Evolutionary conservation across 2,329 filamentous ascomycete genomes (phyloP).

Genomic region (Ophiosphaerella herpotricha): DNA sequence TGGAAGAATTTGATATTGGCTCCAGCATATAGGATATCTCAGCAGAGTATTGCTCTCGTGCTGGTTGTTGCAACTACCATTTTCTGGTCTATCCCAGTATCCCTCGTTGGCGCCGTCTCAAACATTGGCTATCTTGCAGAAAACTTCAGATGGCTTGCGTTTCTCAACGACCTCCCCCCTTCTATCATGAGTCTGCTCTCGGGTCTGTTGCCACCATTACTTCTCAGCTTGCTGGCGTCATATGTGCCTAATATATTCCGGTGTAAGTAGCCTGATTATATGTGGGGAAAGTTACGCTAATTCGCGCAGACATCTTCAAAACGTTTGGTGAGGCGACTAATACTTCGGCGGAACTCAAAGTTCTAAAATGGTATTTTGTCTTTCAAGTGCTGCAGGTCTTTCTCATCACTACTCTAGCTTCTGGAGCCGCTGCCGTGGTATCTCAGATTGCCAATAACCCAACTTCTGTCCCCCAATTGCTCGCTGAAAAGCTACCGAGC

Average conservation of each 20-base stretch:
- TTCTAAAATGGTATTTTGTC: conserved; percentile 87
- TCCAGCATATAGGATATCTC: conserved; percentile 81
- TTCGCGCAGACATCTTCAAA: conserved; percentile 70
- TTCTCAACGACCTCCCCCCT: conserved; percentile 72
- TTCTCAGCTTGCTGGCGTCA: conserved; percentile 82
- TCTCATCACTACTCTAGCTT: conserved; percentile 80
- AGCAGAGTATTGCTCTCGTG: conserved; percentile 70
- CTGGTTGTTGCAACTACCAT: conserved; percentile 79
- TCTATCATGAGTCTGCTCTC: conserved; percentile 81
- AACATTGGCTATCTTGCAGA: conserved; percentile 74
- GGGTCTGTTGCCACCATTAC: conserved; percentile 78
- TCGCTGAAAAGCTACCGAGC: conserved; percentile 76
- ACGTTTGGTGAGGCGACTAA: conserved; percentile 78
- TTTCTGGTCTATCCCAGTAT: conserved; percentile 82
- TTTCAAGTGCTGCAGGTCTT: conserved; percentile 94
- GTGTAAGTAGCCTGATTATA: conserved; percentile 53
- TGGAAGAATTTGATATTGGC: conserved; percentile 84
- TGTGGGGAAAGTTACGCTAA: conserved; percentile 3
- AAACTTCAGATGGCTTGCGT: conserved; percentile 69
- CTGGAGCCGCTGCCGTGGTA: conserved; percentile 74
- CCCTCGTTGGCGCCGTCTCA: conserved; percentile 81
- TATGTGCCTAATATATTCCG: conserved; percentile 84
- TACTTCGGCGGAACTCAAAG: conserved; percentile 82
- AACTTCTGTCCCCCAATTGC: conserved; percentile 62
- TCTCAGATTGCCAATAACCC: conserved; percentile 68